Percentiles rank a stretch among this genome's conserved stretches.
These are phyloP conservation scores for Bolboschoenoplectus hybrid DNA, from an alignment of 202 grass and related monocot species.

Conservation along the genomic window DNA sequence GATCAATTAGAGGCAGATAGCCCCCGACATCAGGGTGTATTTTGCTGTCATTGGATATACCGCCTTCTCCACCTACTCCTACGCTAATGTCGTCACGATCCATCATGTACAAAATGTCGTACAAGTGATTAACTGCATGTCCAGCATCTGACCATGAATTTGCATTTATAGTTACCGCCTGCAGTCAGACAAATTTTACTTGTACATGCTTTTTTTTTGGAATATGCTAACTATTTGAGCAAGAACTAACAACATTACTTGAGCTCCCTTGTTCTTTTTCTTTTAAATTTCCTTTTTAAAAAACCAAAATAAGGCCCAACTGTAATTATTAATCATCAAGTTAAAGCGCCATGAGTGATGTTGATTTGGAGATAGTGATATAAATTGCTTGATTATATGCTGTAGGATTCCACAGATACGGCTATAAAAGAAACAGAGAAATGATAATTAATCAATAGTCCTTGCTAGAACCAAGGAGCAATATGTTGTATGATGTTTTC, in stretches of 20 bases:
- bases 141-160: conserved; percentile 73
- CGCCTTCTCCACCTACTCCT: conserved; percentile 73
- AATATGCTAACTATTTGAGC: conserved; percentile 19
- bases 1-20: conserved; percentile 75
- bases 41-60: conserved; percentile 59
- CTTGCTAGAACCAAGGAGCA: background rate
- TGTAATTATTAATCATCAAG: conserved; percentile 11
- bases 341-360: background rate
- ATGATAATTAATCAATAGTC: conserved; percentile 11
- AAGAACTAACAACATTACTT: conserved; percentile 1
- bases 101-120: conserved; percentile 94
- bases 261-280: background rate
- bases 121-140: conserved; percentile 75
- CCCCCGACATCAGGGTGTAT: conserved; percentile 70
- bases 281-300: background rate
- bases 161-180: conserved; percentile 62
- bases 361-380: background rate
- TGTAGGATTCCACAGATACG: conserved; percentile 20
- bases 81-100: conserved; percentile 68
- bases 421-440: background rate
- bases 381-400: conserved; percentile 11
- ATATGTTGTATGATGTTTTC: background rate
- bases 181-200: conserved; percentile 21
- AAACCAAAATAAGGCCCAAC: background rate
- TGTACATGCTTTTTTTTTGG: background rate